Evolutionary conservation across 2,329 filamentous ascomycete species (phyloP), one percentile per base, ranked within the genome.

Genomic region (Aspergillus hiratsukae): DNA sequence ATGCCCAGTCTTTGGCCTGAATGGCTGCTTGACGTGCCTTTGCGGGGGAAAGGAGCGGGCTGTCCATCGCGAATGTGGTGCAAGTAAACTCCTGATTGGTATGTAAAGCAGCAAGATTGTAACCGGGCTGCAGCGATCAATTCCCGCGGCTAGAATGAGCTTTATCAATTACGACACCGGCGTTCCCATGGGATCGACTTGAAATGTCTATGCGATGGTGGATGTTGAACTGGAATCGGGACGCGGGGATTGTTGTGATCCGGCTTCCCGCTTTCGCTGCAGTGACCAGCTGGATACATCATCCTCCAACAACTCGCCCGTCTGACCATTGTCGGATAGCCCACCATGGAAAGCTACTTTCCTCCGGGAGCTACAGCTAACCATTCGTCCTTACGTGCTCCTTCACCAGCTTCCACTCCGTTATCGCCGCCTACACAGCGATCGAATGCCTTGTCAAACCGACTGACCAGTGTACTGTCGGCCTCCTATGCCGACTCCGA

Each of bases 401-500:
- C 62, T 5, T 68, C 68, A 6, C 65, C 66, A 5, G 68, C 59
- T 8, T 63, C 59, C 2, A 68, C 69, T 0, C 69, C 70, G 25
- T 55, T 69, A n/a, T 71, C 66, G 7, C 68, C 71, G 25, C 70
- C 62, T 5, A 61, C 62, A 17, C 70, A 74, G 53, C 72, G 72
- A 53, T 73, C 73, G 14, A 90, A 85, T 72, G 88, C 91, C 7
- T 78, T 97, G 31, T 87, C 90, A 7, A 88, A 87, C 58, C 91
- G 94, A 69, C 84, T 97, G 64, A 89, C 90, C 25, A 87, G 84
- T 59, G 88, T 97, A 43, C 83, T 97, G 50, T 96, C 94, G 3
- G 87, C 91, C 2, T 96, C 93, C 0, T 97, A 96, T 75, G 89
- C 91, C 6, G 94, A 97, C 74, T 82, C 90, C 4, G 93, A 97